Percentiles rank a stretch among this genome's conserved stretches.
Conservation (phyloP, 2,329 filamentous ascomycete species). For the Fusarium luffae region DNA sequence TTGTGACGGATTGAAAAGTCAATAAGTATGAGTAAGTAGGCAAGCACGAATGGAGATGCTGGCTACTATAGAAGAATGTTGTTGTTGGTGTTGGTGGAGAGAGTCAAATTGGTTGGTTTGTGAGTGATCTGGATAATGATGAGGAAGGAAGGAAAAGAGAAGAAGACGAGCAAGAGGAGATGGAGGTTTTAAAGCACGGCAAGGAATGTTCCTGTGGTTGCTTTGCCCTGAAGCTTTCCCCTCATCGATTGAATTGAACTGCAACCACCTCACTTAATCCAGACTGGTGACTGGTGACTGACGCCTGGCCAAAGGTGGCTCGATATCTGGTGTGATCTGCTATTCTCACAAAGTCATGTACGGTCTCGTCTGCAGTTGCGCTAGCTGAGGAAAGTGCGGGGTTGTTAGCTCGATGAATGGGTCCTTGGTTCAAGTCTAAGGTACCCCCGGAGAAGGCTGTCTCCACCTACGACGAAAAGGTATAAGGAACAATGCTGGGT, state of each 20-base stretch:
- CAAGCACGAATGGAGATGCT: constrained; percentile 29
- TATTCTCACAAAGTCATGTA: constrained; percentile 33
- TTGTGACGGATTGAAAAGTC: constrained; percentile 29
- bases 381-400: constrained; percentile 36
- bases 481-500: constrained; percentile 26
- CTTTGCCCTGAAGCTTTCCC: constrained; percentile 32
- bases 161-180: constrained; percentile 37
- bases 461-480: neutral
- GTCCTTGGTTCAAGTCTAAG: constrained; percentile 17
- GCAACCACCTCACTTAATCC: constrained; percentile 32
- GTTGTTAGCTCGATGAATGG: constrained; percentile 29
- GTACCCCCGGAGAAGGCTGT: constrained; percentile 1
- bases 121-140: constrained; percentile 37
- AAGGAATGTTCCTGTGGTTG: constrained; percentile 30
- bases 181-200: constrained; percentile 42
- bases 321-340: constrained; percentile 32
- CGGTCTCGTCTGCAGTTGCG: constrained; percentile 19
- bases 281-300: constrained; percentile 11
- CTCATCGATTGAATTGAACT: constrained; percentile 38
- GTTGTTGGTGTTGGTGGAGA: constrained; percentile 11
- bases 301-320: constrained; percentile 30
- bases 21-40: constrained; percentile 22
- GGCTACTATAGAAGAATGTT: constrained; percentile 17
- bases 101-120: constrained; percentile 37
- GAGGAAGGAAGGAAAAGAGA: constrained; percentile 41